Evolutionary conservation across 75 land plant species (phyloP), one percentile per base, ranked within the genome.

Genomic region (Pseudotsuga menziesii): DNA sequence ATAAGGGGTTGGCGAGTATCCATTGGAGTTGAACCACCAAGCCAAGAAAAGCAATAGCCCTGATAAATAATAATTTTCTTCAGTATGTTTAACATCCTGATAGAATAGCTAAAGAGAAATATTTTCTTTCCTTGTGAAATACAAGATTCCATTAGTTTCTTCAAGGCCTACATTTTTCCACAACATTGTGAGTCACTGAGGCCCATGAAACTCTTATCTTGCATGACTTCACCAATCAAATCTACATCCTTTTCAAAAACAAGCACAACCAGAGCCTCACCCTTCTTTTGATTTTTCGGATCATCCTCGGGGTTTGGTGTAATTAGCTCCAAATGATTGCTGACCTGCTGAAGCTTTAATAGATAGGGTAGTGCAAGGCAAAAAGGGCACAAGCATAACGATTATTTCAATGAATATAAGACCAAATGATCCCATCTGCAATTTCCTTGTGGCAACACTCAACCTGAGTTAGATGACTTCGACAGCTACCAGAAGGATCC

Each of bases 311-410:
- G 88, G 74, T 86, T 96, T 58, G 97, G 94, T 75, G 94, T 96
- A 14, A 96, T 88, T 44, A 96, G 84, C 87, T 96, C 99, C 80
- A 96, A 80, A 83, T 96, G 97, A 78, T 94, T 94, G 83, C 99
- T 96, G 72, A 94, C 88, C 99, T 96, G 97, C 80, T 94, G 99
- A 20, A 96, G 87, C 80, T 96, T 96, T 67, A 89, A 78, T 78
- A 96, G 90, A 85, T 94, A 94, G 56, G 97, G 99, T 26, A 96
- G 92, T 52, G 92, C 91, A 54, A 96, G 77, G 74, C 97, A 96
- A 57, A 81, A 92, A 25, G 99, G 99, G 82, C 97, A 86, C 99
- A 96, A 55, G 94, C 99, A 76, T 96, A 88, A 11, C 88, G 83
- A 66, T 80, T 90, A 58, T 90, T 88, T 44, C 80, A 84, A 78